Evolutionary conservation across 768 basidiomycete genomes (phyloP).

Genomic region (Paxillus ammoniavirescens): DNA sequence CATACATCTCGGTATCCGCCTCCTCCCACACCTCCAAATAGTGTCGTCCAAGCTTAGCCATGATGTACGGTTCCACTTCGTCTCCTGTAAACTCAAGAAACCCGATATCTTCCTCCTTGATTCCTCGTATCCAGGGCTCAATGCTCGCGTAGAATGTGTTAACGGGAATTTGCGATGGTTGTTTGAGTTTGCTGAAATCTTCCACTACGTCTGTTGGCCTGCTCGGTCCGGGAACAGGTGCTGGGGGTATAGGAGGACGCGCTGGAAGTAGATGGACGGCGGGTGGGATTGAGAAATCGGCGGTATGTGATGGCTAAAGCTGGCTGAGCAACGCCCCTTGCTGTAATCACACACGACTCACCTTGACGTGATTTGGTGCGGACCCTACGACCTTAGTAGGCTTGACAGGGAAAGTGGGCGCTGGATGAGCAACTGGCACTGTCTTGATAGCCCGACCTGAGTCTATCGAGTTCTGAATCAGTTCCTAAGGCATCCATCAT

Average conservation of each 20-base stretch:
- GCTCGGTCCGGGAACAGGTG: slow-evolving; percentile 78
- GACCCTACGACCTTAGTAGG: slow-evolving; percentile 52
- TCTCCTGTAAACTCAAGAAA: slow-evolving; percentile 91
- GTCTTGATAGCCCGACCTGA: slow-evolving; percentile 54
- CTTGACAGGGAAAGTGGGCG: slow-evolving; percentile 47
- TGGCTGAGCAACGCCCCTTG: slow-evolving; percentile 10
- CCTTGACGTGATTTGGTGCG: slow-evolving; percentile 49
- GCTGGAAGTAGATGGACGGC: slow-evolving; percentile 49
- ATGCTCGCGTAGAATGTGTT: slow-evolving; percentile 85
- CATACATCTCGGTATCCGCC: slow-evolving; percentile 64
- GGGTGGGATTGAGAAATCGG: slow-evolving; percentile 63
- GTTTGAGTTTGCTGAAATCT: slow-evolving; percentile 85
- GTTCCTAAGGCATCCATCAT: background rate
- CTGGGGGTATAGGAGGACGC: slow-evolving; percentile 60
- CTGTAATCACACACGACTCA: slow-evolving; percentile 21
- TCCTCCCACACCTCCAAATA: slow-evolving; percentile 95
- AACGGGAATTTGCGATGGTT: slow-evolving; percentile 64
- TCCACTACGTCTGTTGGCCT: slow-evolving; percentile 80
- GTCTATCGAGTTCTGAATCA: slow-evolving; percentile 36
- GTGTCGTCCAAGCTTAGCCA: slow-evolving; percentile 83
- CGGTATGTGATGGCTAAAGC: slow-evolving; percentile 36
- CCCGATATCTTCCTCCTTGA: slow-evolving; percentile 94
- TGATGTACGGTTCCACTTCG: slow-evolving; percentile 81
- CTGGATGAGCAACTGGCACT: slow-evolving; percentile 47
- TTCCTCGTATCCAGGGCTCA: slow-evolving; percentile 85